Evolutionary conservation across 2,329 filamentous ascomycete genomes (phyloP).

Genomic region (Alternaria metachromatica): DNA sequence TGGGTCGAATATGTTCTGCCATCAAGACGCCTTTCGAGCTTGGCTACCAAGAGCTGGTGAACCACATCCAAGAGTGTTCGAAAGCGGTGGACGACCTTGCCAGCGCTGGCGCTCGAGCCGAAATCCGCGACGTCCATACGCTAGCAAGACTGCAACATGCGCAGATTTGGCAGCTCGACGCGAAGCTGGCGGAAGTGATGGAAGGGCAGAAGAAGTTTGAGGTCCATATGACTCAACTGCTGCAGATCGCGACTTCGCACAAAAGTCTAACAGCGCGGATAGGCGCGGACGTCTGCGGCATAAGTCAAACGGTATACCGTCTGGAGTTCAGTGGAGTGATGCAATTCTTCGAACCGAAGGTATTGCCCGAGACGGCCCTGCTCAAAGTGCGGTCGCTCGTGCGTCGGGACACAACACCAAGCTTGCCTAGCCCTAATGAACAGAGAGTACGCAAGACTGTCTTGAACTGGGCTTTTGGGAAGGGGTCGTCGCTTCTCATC

Average conservation of each 20-base stretch:
- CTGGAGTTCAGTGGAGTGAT: not conserved
- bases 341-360: not conserved
- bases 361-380: not conserved
- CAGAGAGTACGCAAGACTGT: not conserved
- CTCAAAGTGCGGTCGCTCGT: not conserved
- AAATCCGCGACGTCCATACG: too few relatives aligned
- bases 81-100: too few relatives aligned
- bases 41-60: too few relatives aligned
- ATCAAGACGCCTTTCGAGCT: too few relatives aligned
- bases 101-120: too few relatives aligned
- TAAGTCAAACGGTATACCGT: not conserved
- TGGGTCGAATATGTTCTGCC: too few relatives aligned
- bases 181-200: too few relatives aligned
- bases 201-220: not conserved
- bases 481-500: not conserved
- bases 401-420: not conserved
- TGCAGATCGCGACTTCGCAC: too few relatives aligned
- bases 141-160: too few relatives aligned
- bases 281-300: not conserved
- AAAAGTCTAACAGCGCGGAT: not conserved
- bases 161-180: too few relatives aligned
- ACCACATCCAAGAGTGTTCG: too few relatives aligned
- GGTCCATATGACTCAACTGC: not conserved
- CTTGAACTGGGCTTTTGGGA: not conserved
- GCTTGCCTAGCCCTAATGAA: not conserved